Percentiles rank a stretch among this genome's conserved stretches.
These are phyloP conservation scores for Ilex aquifolium DNA, from an alignment of 257 asterid genomes.

Conservation along the genomic window DNA sequence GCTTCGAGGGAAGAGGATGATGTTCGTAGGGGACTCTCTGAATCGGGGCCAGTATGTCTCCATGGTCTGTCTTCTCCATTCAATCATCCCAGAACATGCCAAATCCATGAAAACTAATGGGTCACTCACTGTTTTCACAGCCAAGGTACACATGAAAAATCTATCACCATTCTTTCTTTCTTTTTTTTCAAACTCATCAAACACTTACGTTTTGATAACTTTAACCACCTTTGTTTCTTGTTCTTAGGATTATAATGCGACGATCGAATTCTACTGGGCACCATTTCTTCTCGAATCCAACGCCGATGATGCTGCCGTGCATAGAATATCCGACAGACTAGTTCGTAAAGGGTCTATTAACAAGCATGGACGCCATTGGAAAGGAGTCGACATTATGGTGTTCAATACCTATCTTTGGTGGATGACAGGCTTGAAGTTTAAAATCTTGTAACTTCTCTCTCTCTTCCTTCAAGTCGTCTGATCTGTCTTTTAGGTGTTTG, in stretches of 20 bases:
- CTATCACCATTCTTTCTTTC: no score
- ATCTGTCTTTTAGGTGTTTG: not conserved
- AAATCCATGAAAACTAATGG: constrained; percentile 41
- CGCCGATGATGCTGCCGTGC: constrained; percentile 60
- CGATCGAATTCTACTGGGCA: constrained; percentile 80
- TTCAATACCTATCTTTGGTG: constrained; percentile 91
- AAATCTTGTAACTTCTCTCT: constrained; percentile 34
- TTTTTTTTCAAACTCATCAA: no score
- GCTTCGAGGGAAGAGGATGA: constrained; percentile 60
- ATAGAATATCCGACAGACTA: constrained; percentile 43
- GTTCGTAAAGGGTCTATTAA: constrained; percentile 58
- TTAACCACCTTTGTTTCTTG: not conserved
- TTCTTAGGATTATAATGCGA: constrained; percentile 65
- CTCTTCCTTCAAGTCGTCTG: not conserved
- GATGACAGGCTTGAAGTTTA: constrained; percentile 48
- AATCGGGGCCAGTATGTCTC: constrained; percentile 69
- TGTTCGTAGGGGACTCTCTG: constrained; percentile 81
- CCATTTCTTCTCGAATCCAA: constrained; percentile 84
- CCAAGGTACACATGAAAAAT: constrained; percentile 40
- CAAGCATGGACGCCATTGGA: constrained; percentile 68
- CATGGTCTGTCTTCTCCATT: constrained; percentile 66
- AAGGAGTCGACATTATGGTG: constrained; percentile 60
- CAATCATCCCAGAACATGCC: constrained; percentile 43
- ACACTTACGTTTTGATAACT: no score
- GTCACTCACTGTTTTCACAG: constrained; percentile 53